Conservation (phyloP, 83 land plant species). For the Picea abies region DNA sequence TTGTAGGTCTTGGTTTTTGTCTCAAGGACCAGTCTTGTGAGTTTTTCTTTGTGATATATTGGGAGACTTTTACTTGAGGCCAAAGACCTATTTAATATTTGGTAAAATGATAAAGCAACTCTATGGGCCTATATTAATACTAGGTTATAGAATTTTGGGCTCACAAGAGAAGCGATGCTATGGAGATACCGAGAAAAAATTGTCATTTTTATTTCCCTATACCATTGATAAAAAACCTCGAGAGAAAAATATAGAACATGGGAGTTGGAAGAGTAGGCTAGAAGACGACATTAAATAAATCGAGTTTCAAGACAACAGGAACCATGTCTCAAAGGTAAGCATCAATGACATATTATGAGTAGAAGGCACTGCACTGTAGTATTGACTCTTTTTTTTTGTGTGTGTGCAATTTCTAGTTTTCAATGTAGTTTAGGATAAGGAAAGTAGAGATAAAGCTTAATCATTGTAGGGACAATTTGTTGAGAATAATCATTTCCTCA, state of each 20-base stretch:
- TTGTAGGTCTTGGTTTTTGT: slow-evolving; percentile 71
- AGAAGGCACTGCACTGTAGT: not conserved
- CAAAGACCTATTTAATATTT: slow-evolving; percentile 57
- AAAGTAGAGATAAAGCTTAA: no score
- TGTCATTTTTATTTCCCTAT: slow-evolving; percentile 67
- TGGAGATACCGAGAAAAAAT: slow-evolving; percentile 47
- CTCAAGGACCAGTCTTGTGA: slow-evolving; percentile 59
- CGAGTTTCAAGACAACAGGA: slow-evolving; percentile 76
- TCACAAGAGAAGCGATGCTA: slow-evolving; percentile 14
- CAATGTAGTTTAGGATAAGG: no score
- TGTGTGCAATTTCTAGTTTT: no score
- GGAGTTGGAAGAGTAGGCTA: slow-evolving; percentile 79
- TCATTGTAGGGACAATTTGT: not conserved
- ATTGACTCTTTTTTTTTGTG: not conserved
- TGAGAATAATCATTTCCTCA: not conserved
- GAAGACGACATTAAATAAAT: slow-evolving; percentile 92
- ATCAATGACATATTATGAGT: not conserved
- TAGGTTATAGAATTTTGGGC: slow-evolving; percentile 70
- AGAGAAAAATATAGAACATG: slow-evolving; percentile 66
- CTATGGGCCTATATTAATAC: slow-evolving; percentile 69
- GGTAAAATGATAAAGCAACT: slow-evolving; percentile 68
- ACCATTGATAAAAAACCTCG: slow-evolving; percentile 78
- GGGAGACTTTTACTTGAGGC: slow-evolving; percentile 65
- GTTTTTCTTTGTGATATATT: slow-evolving; percentile 82
- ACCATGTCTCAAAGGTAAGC: slow-evolving; percentile 78